Evolutionary conservation across 2,329 filamentous ascomycete genomes (phyloP).

Genomic region (Hysterium pulicare): DNA sequence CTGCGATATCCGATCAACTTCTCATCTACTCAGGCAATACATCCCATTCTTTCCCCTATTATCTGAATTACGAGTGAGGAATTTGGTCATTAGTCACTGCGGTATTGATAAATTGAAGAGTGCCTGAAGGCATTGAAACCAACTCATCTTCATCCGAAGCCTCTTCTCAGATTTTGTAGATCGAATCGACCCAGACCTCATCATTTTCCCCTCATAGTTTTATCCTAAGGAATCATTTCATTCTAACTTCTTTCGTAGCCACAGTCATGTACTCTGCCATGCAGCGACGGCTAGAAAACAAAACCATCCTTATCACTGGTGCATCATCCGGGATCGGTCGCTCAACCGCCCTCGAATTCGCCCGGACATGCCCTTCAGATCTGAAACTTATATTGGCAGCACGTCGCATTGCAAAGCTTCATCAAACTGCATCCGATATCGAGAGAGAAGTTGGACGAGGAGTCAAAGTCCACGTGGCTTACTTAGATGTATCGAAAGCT

Average conservation of each 20-base stretch:
- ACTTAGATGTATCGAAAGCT: constrained; percentile 78
- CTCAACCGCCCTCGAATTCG: constrained; percentile 81
- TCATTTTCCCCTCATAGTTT: neutral
- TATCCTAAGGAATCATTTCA: neutral
- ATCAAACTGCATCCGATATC: constrained; percentile 71
- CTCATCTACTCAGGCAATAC: too few species aligned
- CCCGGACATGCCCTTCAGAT: constrained; percentile 70
- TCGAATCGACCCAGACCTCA: too few species aligned
- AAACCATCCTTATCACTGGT: constrained; percentile 86
- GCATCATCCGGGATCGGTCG: constrained; percentile 88
- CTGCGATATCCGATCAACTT: too few species aligned
- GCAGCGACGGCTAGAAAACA: constrained; percentile 77
- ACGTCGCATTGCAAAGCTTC: constrained; percentile 70
- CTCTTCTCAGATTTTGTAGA: too few species aligned
- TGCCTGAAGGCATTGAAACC: too few species aligned
- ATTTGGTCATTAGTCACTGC: too few species aligned
- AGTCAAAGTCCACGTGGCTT: constrained; percentile 72
- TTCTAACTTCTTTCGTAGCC: neutral
- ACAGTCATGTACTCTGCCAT: constrained; percentile 60
- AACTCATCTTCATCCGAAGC: too few species aligned
- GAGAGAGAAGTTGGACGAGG: constrained; percentile 65
- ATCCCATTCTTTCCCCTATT: too few species aligned
- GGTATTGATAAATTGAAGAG: too few species aligned
- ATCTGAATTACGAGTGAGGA: too few species aligned
- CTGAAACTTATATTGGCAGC: constrained; percentile 83